Evolutionary conservation across 192 early-diverging fungal genomes (phyloP), one percentile per base, ranked within the genome.

Genomic region (Linnemannia schmuckeri): DNA sequence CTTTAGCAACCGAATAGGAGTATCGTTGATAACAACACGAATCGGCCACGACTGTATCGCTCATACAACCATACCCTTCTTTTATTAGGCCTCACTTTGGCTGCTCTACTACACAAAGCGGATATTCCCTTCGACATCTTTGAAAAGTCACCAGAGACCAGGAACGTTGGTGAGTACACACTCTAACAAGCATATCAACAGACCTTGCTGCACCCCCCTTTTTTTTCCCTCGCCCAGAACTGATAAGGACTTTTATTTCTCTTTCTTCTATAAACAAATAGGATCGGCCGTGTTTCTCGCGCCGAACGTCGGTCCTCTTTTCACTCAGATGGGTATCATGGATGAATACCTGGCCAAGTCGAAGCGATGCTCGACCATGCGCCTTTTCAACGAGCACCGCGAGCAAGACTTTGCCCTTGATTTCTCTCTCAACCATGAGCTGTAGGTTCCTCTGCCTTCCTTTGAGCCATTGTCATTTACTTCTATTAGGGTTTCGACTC

Each of bases 311-410:
- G 57, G 37, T 40, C 63, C 76, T 10, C 17, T 77, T 3, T 77
- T 77, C 55, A 42, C 9, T 8, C 76, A 77, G 27, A 12, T 77
- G 4, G 63, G 76, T 2, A 77, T 77, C n/a, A 44, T 42, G 4
- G 63, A 69, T 0, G 76, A 77, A 24, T 46, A 68, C 44, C 12
- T 46, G 20, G 24, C 24, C 10, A 35, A 55, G 5, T 47, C 46
- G 1, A 77, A 77, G 33, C 4, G 2, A 7, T 63, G 63, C 27
- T 10, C n/a, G 1, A 44, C 38, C 22, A 44, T 76, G 4, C 38
- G 38, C 1, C 12, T 38, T 7, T 68, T 38, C 42, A 77, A 38
- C 61, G 76, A 77, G 24, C 4, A 69, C 20, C 63, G 63, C 1
- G 61, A 77, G 55, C 40, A 30, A 22, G 22, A 41, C 22, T 77